These are phyloP conservation scores for Arctostaphylos glauca DNA, from an alignment of 148 eudicot genomes.

Conservation along the genomic window DNA sequence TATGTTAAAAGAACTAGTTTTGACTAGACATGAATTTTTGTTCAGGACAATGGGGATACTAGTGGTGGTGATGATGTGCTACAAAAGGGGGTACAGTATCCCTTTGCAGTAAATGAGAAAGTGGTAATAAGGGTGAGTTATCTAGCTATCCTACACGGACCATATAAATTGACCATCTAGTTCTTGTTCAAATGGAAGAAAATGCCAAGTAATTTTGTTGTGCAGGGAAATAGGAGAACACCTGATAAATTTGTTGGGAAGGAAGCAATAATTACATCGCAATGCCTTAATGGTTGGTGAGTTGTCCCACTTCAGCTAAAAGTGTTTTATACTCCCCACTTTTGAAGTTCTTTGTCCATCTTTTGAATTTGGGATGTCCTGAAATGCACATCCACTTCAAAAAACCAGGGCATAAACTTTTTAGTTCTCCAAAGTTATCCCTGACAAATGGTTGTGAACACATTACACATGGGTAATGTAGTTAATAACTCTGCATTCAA, in stretches of 20 bases:
- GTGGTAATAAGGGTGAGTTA: constrained; percentile 70
- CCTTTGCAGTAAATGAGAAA: constrained; percentile 77
- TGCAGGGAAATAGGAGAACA: constrained; percentile 91
- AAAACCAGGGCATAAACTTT: no score
- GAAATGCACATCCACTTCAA: no score
- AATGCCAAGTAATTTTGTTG: constrained; percentile 5
- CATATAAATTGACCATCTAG: background rate
- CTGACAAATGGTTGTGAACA: no score
- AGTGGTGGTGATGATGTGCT: constrained; percentile 39
- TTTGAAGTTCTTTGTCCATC: no score
- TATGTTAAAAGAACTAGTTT: background rate
- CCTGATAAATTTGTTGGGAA: constrained; percentile 90
- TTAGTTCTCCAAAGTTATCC: no score
- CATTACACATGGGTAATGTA: no score
- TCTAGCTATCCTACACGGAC: background rate
- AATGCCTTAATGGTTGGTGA: constrained; percentile 95
- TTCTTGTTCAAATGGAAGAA: constrained; percentile 6
- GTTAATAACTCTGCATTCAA: no score
- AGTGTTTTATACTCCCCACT: background rate
- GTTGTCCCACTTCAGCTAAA: constrained; percentile 26
- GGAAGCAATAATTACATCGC: constrained; percentile 88
- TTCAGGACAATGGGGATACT: constrained; percentile 68
- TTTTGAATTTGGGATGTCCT: no score
- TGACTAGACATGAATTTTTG: background rate
- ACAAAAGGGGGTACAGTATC: constrained; percentile 69